Conservation (phyloP, 495 filamentous ascomycete genomes). For the Penicillium cosmopolitanum region DNA sequence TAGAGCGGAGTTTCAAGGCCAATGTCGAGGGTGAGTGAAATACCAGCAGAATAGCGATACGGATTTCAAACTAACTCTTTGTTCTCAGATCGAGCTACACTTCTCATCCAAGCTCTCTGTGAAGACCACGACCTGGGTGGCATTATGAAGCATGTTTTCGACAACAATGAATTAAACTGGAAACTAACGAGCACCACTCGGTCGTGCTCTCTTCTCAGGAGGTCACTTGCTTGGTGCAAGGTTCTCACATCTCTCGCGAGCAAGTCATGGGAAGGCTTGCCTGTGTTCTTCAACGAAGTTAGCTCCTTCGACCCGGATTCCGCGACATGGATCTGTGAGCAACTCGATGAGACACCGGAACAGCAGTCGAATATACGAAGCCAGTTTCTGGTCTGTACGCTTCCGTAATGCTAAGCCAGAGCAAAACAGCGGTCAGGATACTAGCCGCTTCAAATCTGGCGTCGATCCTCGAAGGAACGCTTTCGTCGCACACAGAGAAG, state of each 20-base stretch:
- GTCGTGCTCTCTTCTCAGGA: constrained; percentile 44
- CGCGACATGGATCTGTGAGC: constrained; percentile 44
- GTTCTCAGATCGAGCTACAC: constrained; percentile 21
- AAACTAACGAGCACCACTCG: constrained; percentile 39
- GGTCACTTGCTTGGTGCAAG: constrained; percentile 42
- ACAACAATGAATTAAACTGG: constrained; percentile 35
- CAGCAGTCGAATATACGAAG: constrained; percentile 25
- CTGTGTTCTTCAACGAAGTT: constrained; percentile 30
- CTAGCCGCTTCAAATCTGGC: constrained; percentile 41
- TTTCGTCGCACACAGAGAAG: constrained; percentile 22
- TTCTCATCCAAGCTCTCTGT: constrained; percentile 33
- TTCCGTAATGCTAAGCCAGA: constrained; percentile 33
- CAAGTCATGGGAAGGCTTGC: constrained; percentile 22
- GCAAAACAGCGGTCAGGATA: constrained; percentile 35
- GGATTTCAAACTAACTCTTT: background rate
- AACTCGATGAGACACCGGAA: constrained; percentile 28
- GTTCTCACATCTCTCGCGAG: constrained; percentile 32
- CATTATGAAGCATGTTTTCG: constrained; percentile 33
- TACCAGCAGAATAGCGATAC: no score
- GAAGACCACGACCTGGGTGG: constrained; percentile 34
- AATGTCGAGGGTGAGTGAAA: constrained; percentile 32
- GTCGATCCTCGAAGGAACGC: constrained; percentile 31
- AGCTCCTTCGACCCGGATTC: constrained; percentile 42
- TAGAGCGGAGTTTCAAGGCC: constrained; percentile 39
- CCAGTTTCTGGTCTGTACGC: constrained; percentile 35